These are phyloP conservation scores for Peniophora sp. DNA, from an alignment of 1,284 basidiomycete species.

Conservation along the genomic window DNA sequence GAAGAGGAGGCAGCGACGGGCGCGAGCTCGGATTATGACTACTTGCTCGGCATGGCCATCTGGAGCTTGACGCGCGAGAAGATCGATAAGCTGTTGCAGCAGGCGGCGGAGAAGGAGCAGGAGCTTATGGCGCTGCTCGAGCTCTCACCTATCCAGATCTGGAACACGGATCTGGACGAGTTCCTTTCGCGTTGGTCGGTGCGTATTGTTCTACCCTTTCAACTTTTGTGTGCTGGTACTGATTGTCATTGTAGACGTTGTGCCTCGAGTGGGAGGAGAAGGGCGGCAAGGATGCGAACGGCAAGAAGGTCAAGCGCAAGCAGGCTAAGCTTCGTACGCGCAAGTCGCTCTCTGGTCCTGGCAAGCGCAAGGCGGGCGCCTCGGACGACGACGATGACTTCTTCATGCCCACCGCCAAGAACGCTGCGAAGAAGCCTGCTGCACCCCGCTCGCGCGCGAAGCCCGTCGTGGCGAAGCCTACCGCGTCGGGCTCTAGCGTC, in stretches of 20 bases:
- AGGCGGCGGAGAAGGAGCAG: slow-evolving; percentile 77
- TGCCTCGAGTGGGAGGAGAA: slow-evolving; percentile 57
- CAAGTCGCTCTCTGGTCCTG: slow-evolving; percentile 51
- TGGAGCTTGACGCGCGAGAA: slow-evolving; percentile 93
- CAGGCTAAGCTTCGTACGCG: slow-evolving; percentile 68
- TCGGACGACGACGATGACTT: slow-evolving; percentile 57
- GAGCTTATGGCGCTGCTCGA: slow-evolving; percentile 80
- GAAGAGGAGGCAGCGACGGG: slow-evolving; percentile 48
- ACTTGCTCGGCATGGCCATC: slow-evolving; percentile 92
- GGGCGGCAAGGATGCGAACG: slow-evolving; percentile 42
- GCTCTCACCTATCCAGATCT: slow-evolving; percentile 78
- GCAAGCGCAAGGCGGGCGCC: slow-evolving; percentile 27
- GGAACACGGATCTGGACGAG: slow-evolving; percentile 84
- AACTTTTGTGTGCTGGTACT: not conserved
- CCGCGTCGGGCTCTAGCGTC: slow-evolving; percentile 17
- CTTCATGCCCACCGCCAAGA: slow-evolving; percentile 65
- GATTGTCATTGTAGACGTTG: slow-evolving; percentile 36
- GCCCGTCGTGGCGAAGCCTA: slow-evolving; percentile 7
- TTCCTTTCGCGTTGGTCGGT: slow-evolving; percentile 88
- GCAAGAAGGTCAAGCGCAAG: slow-evolving; percentile 69
- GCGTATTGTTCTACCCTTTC: slow-evolving; percentile 19
- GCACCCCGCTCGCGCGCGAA: slow-evolving; percentile 10
- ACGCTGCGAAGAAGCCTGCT: slow-evolving; percentile 28
- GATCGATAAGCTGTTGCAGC: slow-evolving; percentile 81
- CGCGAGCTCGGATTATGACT: slow-evolving; percentile 78